Conservation (phyloP, 768 basidiomycete species). For the Boletus bicolor region DNA sequence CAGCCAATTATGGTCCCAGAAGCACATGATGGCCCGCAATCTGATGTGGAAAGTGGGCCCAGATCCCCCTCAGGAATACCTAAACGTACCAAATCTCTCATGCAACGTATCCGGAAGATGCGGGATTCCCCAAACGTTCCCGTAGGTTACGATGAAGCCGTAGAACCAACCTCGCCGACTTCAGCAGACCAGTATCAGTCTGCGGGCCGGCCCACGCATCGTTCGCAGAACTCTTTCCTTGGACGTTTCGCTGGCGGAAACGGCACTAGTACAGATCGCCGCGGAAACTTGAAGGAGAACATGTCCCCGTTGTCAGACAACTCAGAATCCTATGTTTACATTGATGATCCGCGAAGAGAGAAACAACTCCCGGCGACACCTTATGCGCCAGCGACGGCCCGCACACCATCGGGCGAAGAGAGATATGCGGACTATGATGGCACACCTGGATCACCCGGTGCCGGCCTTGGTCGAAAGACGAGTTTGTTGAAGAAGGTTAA, state of each 20-base stretch:
- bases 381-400: constrained; percentile 20
- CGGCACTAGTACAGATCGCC: constrained; percentile 27
- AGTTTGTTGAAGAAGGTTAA: constrained; percentile 81
- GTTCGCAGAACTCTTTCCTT: constrained; percentile 70
- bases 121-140: constrained; percentile 83
- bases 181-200: constrained; percentile 29
- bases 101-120: constrained; percentile 88
- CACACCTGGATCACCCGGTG: constrained; percentile 33
- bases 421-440: constrained; percentile 51
- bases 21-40: constrained; percentile 41
- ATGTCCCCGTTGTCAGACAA: constrained; percentile 30
- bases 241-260: constrained; percentile 58
- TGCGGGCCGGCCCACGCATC: constrained; percentile 58
- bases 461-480: constrained; percentile 63
- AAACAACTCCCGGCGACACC: constrained; percentile 56
- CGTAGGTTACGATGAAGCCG: constrained; percentile 43
- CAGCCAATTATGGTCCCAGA: constrained; percentile 82
- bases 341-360: constrained; percentile 48
- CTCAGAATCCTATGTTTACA: constrained; percentile 64
- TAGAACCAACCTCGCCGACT: constrained; percentile 46
- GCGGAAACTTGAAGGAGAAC: constrained; percentile 37
- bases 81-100: constrained; percentile 77
- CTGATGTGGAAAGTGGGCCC: constrained; percentile 34
- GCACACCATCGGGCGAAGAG: constrained; percentile 30
- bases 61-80: constrained; percentile 48